Conservation (phyloP, 768 basidiomycete genomes). For the Sutorius australiensis region DNA sequence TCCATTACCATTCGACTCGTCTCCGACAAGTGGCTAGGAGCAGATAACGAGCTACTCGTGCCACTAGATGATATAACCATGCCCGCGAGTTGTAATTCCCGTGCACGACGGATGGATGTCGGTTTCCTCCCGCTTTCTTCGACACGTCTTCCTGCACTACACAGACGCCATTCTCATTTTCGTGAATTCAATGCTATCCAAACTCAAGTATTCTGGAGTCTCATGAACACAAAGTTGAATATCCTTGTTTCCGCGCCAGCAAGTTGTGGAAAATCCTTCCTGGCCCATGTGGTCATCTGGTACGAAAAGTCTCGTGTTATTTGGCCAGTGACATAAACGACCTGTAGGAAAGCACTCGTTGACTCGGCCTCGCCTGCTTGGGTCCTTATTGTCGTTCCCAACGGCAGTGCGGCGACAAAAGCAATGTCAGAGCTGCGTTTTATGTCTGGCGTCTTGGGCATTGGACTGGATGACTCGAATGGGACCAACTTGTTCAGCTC, state of each 20-base stretch:
- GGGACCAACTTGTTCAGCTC: slow-evolving; percentile 32
- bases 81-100: slow-evolving; percentile 57
- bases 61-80: slow-evolving; percentile 68
- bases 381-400: slow-evolving; percentile 63
- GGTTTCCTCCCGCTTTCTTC: slow-evolving; percentile 66
- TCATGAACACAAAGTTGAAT: slow-evolving; percentile 64
- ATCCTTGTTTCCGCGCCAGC: slow-evolving; percentile 74
- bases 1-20: slow-evolving; percentile 72
- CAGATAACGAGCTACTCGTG: slow-evolving; percentile 70
- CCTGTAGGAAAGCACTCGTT: slow-evolving; percentile 51
- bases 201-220: slow-evolving; percentile 83
- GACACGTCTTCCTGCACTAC: slow-evolving; percentile 42
- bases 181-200: slow-evolving; percentile 79
- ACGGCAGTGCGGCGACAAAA: slow-evolving; percentile 53
- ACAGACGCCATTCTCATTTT: slow-evolving; percentile 43
- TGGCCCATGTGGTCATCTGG: slow-evolving; percentile 73
- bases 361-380: slow-evolving; percentile 43
- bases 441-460: slow-evolving; percentile 34
- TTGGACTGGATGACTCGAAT: slow-evolving; percentile 37
- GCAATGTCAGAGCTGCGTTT: slow-evolving; percentile 49
- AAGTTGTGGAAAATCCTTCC: slow-evolving; percentile 74
- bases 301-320: slow-evolving; percentile 35
- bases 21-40: slow-evolving; percentile 92
- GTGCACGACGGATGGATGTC: slow-evolving; percentile 63
- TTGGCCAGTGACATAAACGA: slow-evolving; percentile 11